Evolutionary conservation across 208 protist species (phyloP).

Genomic region (Strigomonas galati): DNA sequence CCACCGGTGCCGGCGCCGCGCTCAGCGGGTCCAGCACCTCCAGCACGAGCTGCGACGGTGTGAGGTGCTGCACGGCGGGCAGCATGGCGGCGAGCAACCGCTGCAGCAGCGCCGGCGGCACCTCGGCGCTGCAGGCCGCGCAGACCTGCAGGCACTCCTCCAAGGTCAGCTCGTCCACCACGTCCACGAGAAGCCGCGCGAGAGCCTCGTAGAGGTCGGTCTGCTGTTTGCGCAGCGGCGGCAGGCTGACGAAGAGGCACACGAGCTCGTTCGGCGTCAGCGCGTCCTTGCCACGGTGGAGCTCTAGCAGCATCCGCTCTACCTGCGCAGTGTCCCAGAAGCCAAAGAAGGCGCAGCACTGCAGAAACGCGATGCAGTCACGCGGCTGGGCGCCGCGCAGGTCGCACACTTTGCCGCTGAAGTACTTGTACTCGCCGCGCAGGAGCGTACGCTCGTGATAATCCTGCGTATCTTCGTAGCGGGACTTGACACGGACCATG

Average conservation of each 20-base stretch:
- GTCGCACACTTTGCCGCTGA: conserved; percentile 88
- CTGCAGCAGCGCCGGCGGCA: conserved; percentile 46
- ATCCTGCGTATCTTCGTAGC: conserved; percentile 74
- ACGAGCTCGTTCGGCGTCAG: conserved; percentile 56
- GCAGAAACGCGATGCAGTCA: conserved; percentile 79
- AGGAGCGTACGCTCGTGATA: conserved; percentile 81
- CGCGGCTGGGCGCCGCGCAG: conserved; percentile 47
- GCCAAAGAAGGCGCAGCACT: conserved; percentile 82
- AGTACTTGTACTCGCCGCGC: conserved; percentile 93
- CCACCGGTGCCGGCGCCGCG: conserved; percentile 8
- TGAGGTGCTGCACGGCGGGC: conserved; percentile 20
- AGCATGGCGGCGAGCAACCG: conserved; percentile 61
- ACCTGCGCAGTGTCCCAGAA: conserved; percentile 87
- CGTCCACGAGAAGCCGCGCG: conserved; percentile 37
- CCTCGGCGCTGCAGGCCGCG: conserved; percentile 38
- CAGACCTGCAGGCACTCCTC: conserved; percentile 70
- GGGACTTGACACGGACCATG: conserved; percentile 75
- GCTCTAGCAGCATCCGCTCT: conserved; percentile 59
- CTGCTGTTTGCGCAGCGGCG: conserved; percentile 57
- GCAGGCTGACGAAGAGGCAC: conserved; percentile 63
- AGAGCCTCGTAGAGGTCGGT: conserved; percentile 44
- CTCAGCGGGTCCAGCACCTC: conserved; percentile 23
- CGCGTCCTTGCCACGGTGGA: conserved; percentile 48
- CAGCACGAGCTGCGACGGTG: conserved; percentile 12
- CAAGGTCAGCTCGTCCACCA: conserved; percentile 61